Evolutionary conservation across 345 rosid species (phyloP).

Genomic region (Diplotaxis tenuifolia): DNA sequence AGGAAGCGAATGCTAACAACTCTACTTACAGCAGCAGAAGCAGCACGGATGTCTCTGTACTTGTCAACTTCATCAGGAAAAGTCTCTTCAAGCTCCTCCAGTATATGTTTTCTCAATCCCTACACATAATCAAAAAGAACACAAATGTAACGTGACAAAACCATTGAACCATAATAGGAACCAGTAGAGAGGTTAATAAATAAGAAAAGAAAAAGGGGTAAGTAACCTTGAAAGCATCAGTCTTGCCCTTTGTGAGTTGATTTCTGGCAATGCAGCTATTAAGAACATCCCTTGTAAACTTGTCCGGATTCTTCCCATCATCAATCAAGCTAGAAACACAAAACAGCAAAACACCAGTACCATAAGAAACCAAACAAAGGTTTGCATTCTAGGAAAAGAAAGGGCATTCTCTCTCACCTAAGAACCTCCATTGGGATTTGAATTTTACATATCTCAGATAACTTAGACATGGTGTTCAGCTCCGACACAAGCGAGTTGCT

Average conservation of each 20-base stretch:
- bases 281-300: conserved; percentile 78
- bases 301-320: conserved; percentile 96
- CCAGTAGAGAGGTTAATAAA: no score
- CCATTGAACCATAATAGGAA: no score
- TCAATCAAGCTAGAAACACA: conserved; percentile 68
- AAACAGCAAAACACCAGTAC: background rate
- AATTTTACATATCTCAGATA: conserved; percentile 83
- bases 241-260: conserved; percentile 91
- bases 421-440: conserved; percentile 93
- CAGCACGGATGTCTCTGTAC: conserved; percentile 82
- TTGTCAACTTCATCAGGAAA: conserved; percentile 91
- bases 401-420: conserved; percentile 38
- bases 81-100: conserved; percentile 83
- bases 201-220: background rate
- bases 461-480: conserved; percentile 76
- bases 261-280: conserved; percentile 86
- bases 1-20: conserved; percentile 29
- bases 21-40: conserved; percentile 90
- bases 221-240: conserved; percentile 83
- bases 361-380: conserved; percentile 28
- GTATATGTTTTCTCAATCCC: conserved; percentile 75
- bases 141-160: no score
- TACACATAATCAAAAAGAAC: no score
- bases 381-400: conserved; percentile 6
- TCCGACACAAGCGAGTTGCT: conserved; percentile 78